Evolutionary conservation across 805 yeast genomes (phyloP), one percentile per base, ranked within the genome.

Genomic region (Pichia cabralensis): DNA sequence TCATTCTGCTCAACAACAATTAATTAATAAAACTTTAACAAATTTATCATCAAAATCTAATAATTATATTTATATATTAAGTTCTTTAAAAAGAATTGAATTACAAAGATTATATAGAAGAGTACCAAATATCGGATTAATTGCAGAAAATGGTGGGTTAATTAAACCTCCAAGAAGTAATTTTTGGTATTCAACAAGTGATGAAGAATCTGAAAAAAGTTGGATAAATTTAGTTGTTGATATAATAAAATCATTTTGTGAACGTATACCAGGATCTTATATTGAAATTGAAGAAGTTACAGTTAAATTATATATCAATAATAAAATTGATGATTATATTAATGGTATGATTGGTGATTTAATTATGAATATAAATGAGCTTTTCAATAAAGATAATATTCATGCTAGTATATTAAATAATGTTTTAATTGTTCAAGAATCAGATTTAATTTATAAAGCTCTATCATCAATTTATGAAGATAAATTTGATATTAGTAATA

Each of bases 61-160:
- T 8, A 85, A 84, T 48, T 62, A 68, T 29, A 86, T 89, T 3
- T 88, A 79, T 50, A 67, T 88, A 3, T 65, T 80, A 36, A 76
- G 86, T 43, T 71, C 74, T 29, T 69, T 76, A 48, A 76, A 75
- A 34, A 66, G 80, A 39, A 56, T 65, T 2, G 82, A 77, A 27
- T 58, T 88, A 49, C 82, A 80, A 41, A 65, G 82, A 35, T 59
- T 74, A 34, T 86, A 78, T 58, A 65, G 79, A 14, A 69, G 84
- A 44, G 67, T 75, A 4, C 73, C 80, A 1, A 72, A 73, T 26
- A 49, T 88, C 21, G 96, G 96, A 0, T 62, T 89, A 34, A 76
- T 89, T 42, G 94, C 96, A 1, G 97, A 88, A 55, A 78, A 80
- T 50, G 97, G 97, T 24, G 94, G 85, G 0, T 84, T 71, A 48